Evolutionary conservation across 2,329 filamentous ascomycete genomes (phyloP).

Genomic region (Cephalotrichum gorgonifer): DNA sequence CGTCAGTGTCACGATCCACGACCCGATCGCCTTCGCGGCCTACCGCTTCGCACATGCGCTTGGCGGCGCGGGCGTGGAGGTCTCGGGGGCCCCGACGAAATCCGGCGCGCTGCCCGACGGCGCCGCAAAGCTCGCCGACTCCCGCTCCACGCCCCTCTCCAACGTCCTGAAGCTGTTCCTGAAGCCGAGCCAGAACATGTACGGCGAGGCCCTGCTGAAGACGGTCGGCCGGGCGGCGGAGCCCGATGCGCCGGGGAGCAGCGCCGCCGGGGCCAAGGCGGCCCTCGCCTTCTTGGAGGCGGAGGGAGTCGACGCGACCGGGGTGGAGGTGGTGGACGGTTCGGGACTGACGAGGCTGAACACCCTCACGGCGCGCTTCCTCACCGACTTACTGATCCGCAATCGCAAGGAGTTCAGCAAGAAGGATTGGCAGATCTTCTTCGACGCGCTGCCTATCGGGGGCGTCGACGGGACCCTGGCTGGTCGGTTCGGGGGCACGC

Average conservation of each 20-base stretch:
- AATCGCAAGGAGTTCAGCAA: neutral
- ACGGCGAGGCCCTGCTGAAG: slow-evolving; percentile 7
- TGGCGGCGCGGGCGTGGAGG: slow-evolving; percentile 1
- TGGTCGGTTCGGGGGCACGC: neutral
- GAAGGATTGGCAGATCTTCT: neutral
- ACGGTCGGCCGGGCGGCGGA: neutral
- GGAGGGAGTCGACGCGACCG: neutral
- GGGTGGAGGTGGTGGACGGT: slow-evolving; percentile 1
- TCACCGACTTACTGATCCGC: neutral
- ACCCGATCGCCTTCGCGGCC: slow-evolving; percentile 5
- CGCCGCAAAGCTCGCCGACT: neutral
- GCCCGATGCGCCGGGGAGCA: neutral
- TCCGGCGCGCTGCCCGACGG: neutral
- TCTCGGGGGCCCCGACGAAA: neutral
- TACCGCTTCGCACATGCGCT: slow-evolving; percentile 6
- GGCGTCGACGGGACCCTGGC: slow-evolving; percentile 3
- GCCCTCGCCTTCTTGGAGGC: neutral
- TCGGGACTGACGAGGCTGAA: neutral
- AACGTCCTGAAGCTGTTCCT: slow-evolving; percentile 2
- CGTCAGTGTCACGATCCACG: slow-evolving; percentile 1
- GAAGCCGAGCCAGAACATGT: slow-evolving; percentile 7
- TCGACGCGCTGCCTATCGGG: slow-evolving; percentile 2
- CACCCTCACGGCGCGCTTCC: slow-evolving; percentile 1
- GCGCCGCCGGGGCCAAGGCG: neutral
- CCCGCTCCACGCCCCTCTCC: slow-evolving; percentile 1